Evolutionary conservation across 108 stramenopile genomes (phyloP).

Genomic region (Pseudonitzschia multistriata): DNA sequence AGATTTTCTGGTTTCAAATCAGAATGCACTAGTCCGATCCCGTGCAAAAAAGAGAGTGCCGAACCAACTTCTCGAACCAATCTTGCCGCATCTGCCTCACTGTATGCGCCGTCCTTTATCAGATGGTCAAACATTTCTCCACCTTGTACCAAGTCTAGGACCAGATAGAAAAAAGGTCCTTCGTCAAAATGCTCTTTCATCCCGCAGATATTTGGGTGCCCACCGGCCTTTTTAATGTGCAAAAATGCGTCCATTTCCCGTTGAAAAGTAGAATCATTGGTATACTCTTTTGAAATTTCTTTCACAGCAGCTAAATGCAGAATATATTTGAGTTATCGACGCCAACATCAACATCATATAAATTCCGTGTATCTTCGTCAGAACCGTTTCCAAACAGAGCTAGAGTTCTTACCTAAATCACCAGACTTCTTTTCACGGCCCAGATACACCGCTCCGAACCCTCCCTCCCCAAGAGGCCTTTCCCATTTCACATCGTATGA

Average conservation of each 20-base stretch:
- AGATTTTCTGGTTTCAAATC: constrained; percentile 87
- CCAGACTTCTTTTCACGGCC: constrained; percentile 50
- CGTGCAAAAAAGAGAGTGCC: constrained; percentile 73
- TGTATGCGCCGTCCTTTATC: constrained; percentile 70
- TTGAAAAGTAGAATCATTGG: constrained; percentile 61
- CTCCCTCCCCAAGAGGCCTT: constrained; percentile 47
- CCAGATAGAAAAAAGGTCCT: constrained; percentile 61
- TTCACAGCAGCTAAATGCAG: constrained; percentile 57
- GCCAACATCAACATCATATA: neutral
- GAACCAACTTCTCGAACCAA: constrained; percentile 67
- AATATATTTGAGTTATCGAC: constrained; percentile 8
- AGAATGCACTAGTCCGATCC: constrained; percentile 65
- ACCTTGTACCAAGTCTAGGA: constrained; percentile 69
- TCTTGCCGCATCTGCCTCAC: constrained; percentile 69
- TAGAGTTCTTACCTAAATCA: constrained; percentile 16
- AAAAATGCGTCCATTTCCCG: constrained; percentile 79
- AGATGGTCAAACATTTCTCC: constrained; percentile 87
- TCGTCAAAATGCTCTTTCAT: constrained; percentile 71
- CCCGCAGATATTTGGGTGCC: constrained; percentile 80
- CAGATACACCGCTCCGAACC: constrained; percentile 74
- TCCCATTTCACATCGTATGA: constrained; percentile 40
- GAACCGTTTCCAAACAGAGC: too few species aligned
- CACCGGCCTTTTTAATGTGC: constrained; percentile 65
- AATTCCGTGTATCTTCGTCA: neutral
- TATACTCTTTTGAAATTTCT: constrained; percentile 76